These are phyloP conservation scores for Lignosus rhinocerotis DNA, from an alignment of 1,284 basidiomycete genomes.

Conservation along the genomic window DNA sequence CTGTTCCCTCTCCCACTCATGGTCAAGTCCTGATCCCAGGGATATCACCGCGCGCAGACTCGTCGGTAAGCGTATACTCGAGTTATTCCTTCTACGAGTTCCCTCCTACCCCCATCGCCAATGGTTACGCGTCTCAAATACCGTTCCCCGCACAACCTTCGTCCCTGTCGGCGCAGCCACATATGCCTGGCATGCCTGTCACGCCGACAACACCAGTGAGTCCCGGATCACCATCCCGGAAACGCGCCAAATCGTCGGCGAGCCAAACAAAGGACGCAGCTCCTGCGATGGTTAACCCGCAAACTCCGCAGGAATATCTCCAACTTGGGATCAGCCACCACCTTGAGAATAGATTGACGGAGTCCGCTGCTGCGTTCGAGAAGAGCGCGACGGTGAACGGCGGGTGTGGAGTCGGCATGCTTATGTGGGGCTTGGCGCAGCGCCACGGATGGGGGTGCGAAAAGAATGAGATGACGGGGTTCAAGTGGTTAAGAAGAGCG, in stretches of 20 bases:
- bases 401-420: conserved; percentile 87
- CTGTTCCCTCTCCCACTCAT: conserved; percentile 1
- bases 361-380: conserved; percentile 81
- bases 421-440: conserved; percentile 89
- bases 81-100: conserved; percentile 66
- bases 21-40: background rate
- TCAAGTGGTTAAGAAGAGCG: conserved; percentile 81
- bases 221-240: conserved; percentile 1
- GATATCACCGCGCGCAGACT: conserved; percentile 10
- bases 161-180: conserved; percentile 10
- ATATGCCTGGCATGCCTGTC: conserved; percentile 16
- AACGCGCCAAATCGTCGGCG: conserved; percentile 3
- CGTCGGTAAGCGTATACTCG: conserved; percentile 57
- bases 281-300: conserved; percentile 11
- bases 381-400: conserved; percentile 73
- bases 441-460: conserved; percentile 87
- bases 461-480: conserved; percentile 77
- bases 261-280: background rate
- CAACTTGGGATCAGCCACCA: conserved; percentile 82
- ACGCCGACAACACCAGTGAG: conserved; percentile 15
- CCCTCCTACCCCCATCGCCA: conserved; percentile 22
- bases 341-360: conserved; percentile 72
- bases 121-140: background rate
- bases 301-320: conserved; percentile 62
- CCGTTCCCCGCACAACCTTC: conserved; percentile 9